phyloP scores from a whole-genome alignment of 1,284 basidiomycete genomes.

The Leccinum pallidistipes region DNA sequence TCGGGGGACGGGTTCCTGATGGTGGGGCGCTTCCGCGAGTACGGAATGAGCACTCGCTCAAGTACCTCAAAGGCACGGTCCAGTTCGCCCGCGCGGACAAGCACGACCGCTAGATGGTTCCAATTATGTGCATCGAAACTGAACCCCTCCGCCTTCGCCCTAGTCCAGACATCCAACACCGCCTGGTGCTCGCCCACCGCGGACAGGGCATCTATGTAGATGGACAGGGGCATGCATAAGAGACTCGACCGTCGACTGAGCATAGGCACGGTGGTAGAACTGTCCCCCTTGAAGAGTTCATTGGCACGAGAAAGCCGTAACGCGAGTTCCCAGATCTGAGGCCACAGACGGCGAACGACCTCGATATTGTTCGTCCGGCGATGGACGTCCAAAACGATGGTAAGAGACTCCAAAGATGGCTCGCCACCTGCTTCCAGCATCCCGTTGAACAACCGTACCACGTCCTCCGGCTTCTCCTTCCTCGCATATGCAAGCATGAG shows the following conservation, averaged over 20 bases:
- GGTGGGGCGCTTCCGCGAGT: constrained; percentile 41
- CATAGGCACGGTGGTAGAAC: constrained; percentile 9
- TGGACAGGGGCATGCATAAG: constrained; percentile 80
- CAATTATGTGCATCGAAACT: constrained; percentile 91
- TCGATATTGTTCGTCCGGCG: constrained; percentile 60
- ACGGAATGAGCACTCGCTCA: constrained; percentile 76
- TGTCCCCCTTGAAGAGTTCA: constrained; percentile 32
- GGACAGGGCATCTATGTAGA: constrained; percentile 80
- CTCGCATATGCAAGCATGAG: constrained; percentile 61
- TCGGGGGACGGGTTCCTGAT: constrained; percentile 40
- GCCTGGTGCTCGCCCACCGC: constrained; percentile 60
- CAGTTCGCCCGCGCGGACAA: constrained; percentile 78
- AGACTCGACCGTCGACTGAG: constrained; percentile 49
- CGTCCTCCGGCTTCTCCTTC: constrained; percentile 49
- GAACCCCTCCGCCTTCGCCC: constrained; percentile 68
- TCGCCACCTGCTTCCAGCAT: constrained; percentile 56
- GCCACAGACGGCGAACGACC: constrained; percentile 67
- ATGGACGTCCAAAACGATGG: constrained; percentile 76
- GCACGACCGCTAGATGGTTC: constrained; percentile 81
- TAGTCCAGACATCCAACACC: constrained; percentile 70
- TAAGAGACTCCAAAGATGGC: constrained; percentile 62
- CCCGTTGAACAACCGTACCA: constrained; percentile 57
- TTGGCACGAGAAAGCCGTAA: constrained; percentile 41
- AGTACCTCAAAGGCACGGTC: constrained; percentile 83
- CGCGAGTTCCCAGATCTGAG: constrained; percentile 61